Conservation (phyloP, 1,139 yeast genomes). For the Blastobotrys proliferans region DNA sequence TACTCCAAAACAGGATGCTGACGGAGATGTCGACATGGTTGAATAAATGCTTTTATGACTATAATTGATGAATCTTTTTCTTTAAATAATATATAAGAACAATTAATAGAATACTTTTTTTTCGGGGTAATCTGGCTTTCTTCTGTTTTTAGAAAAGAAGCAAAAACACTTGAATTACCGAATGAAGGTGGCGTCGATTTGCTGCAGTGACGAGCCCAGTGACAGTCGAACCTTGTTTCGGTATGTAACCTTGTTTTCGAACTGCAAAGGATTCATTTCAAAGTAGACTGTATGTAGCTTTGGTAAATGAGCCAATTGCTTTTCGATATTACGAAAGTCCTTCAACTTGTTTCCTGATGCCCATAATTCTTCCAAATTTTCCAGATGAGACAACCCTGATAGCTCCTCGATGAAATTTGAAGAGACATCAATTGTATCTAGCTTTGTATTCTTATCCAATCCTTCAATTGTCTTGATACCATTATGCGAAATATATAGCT, state of each 20-base stretch:
- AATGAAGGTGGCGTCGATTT: conserved; percentile 83
- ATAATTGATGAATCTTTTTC: not conserved
- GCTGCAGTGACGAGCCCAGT: conserved; percentile 68
- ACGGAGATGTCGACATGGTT: conserved; percentile 25
- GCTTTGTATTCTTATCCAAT: conserved; percentile 62
- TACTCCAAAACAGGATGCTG: conserved; percentile 13
- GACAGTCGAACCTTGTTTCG: conserved; percentile 75
- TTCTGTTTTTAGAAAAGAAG: not conserved
- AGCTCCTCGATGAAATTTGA: conserved; percentile 62
- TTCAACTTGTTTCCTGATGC: conserved; percentile 73
- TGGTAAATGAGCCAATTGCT: conserved; percentile 58
- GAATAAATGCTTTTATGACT: not conserved
- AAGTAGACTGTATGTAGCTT: conserved; percentile 84
- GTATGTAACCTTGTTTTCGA: conserved; percentile 69
- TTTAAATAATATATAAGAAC: not conserved
- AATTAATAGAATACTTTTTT: not conserved
- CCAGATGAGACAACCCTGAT: conserved; percentile 62
- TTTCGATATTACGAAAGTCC: conserved; percentile 63
- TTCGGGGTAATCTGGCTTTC: not conserved
- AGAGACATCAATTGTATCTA: conserved; percentile 77
- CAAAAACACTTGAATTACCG: conserved; percentile 4
- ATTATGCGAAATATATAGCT: conserved; percentile 84
- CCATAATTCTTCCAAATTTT: conserved; percentile 84
- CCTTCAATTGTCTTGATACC: conserved; percentile 74
- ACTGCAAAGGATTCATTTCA: conserved; percentile 91